These are phyloP conservation scores for Pecoramyces ruminantium DNA, from an alignment of 192 early-diverging fungal genomes.

Conservation along the genomic window DNA sequence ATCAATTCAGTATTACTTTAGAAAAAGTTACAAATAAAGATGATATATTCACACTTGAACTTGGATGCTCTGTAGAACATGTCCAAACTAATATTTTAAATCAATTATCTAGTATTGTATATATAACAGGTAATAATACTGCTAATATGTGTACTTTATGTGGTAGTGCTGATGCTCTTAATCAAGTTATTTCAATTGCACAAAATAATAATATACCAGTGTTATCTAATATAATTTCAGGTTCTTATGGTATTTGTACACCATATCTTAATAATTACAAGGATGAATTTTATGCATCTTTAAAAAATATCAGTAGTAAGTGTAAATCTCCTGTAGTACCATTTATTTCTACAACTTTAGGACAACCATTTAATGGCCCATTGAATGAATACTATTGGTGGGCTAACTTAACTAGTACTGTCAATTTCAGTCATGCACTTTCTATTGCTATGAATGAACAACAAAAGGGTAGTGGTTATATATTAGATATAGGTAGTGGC, in stretches of 20 bases:
- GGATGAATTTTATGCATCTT: neutral
- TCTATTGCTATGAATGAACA: neutral
- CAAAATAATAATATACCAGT: neutral
- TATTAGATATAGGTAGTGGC: neutral
- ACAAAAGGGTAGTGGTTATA: neutral
- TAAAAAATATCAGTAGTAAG: neutral
- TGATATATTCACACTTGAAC: slow-evolving; percentile 7
- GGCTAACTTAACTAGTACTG: neutral
- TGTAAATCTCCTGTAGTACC: neutral
- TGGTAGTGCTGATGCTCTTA: slow-evolving; percentile 8
- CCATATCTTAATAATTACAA: slow-evolving; percentile 3
- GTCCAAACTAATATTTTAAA: neutral
- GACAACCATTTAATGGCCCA: neutral
- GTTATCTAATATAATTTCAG: neutral
- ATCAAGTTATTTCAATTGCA: slow-evolving; percentile 6
- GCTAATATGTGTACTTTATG: slow-evolving; percentile 9
- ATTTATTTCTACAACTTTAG: neutral
- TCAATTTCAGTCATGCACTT: neutral
- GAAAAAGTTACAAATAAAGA: slow-evolving; percentile 4
- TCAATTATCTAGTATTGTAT: neutral
- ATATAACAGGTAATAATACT: neutral
- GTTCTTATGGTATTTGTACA: neutral
- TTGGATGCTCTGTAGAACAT: neutral
- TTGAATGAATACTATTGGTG: neutral
- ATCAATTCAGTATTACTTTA: slow-evolving; percentile 5